These are phyloP conservation scores for Haberlea rhodopensis DNA, from an alignment of 257 asterid genomes.

Conservation along the genomic window DNA sequence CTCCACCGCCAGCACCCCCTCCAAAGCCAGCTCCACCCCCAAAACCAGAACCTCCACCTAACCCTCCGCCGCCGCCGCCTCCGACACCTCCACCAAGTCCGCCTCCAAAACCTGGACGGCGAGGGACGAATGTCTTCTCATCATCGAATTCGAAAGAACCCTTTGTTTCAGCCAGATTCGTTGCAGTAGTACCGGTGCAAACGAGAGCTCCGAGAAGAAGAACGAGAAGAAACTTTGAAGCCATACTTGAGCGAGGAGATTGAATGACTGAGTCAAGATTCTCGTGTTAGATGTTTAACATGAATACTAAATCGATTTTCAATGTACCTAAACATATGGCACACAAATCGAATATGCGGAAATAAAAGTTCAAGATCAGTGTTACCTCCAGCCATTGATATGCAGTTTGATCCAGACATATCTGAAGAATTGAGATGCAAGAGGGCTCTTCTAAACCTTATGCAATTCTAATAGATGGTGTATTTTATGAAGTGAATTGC, in stretches of 20 bases:
- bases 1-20: conserved; percentile 19
- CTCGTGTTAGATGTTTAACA: too few relatives aligned
- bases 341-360: too few relatives aligned
- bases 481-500: too few relatives aligned
- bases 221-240: conserved; percentile 22
- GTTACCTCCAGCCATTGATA: too few relatives aligned
- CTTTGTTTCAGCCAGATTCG: conserved; percentile 1
- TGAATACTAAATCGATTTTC: too few relatives aligned
- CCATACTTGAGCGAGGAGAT: background rate
- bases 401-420: too few relatives aligned
- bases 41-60: conserved; percentile 32
- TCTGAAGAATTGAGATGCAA: too few relatives aligned
- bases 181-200: conserved; percentile 11
- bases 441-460: too few relatives aligned
- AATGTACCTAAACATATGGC: too few relatives aligned
- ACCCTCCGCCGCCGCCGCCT: conserved; percentile 23
- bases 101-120: background rate
- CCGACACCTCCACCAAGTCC: conserved; percentile 24
- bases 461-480: too few relatives aligned
- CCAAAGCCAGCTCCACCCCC: conserved; percentile 24
- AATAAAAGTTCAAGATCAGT: too few relatives aligned
- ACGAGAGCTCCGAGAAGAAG: conserved; percentile 22
- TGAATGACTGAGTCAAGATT: background rate
- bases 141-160: conserved; percentile 17
- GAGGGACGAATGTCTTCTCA: conserved; percentile 19